Evolutionary conservation across 2,329 filamentous ascomycete species (phyloP), one percentile per base, ranked within the genome.

Genomic region (Zymoseptoria pseudotritici): DNA sequence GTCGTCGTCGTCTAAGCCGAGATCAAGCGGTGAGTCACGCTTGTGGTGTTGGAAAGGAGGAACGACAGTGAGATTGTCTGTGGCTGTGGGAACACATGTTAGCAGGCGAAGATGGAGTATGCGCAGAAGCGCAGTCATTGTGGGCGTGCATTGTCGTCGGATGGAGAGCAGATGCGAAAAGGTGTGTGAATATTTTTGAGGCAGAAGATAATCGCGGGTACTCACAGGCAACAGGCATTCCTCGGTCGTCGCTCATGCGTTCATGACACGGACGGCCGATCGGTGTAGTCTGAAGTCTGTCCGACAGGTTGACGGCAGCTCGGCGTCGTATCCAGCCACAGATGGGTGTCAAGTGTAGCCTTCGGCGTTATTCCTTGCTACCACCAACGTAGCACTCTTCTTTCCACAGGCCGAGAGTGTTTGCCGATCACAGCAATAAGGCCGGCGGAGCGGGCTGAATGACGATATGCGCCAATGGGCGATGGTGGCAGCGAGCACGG

Each of bases 1-100:
- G 13, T 53, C 52, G 22, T 85, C 85, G 58, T 66, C 65, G 67
- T 63, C 61, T 59, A 72, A 68, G 53, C 61, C 65, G 61, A 72
- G 66, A 22, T 73, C 70, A 42, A 74, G 65, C 9, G 71, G 70
- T 55, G 72, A 73, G 58, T 72, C 70, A 67, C 72, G 70, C 61
- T 71, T 71, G 63, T 67, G 46, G 53, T 59, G 56, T 58, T 72
- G 67, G 61, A 71, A 71, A 53, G 70, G 71, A 46, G 71, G 71
- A 56, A 73, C 72, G 56, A 64, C 66, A 53, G 71, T 73, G 61
- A 72, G 65, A 61, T 63, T 64, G 58, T 64, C 63, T 64, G 49
- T 60, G 55, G 60, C 63, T 66, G 56, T 58, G 29, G 50, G 22
- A 11, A 46, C 56, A 57, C 62, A 60, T 52, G 59, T 66, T 58